These are phyloP conservation scores for Cyclospora cayetanensis DNA, from an alignment of 169 alveolate species.

Conservation along the genomic window DNA sequence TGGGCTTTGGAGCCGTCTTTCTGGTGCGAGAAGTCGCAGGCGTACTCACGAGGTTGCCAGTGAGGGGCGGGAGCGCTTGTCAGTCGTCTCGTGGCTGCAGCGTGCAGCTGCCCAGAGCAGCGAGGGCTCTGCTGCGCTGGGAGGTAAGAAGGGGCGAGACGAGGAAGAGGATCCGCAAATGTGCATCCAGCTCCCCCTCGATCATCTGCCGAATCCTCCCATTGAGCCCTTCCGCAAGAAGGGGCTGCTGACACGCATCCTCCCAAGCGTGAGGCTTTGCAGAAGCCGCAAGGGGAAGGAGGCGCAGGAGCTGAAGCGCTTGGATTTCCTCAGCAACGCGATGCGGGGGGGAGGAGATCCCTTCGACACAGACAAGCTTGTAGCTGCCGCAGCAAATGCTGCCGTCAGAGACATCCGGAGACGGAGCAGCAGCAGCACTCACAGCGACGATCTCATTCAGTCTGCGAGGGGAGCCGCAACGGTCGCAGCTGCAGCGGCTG, in stretches of 20 bases:
- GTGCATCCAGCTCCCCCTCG: background rate
- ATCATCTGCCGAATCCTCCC: too few species aligned
- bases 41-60: background rate
- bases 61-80: background rate
- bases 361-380: slow-evolving; percentile 32
- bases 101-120: slow-evolving; percentile 46
- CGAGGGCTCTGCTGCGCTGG: background rate
- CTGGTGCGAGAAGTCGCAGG: background rate
- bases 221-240: background rate
- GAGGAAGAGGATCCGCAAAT: background rate
- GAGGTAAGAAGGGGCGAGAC: background rate
- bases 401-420: slow-evolving; percentile 48
- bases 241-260: background rate
- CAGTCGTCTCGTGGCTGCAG: slow-evolving; percentile 17
- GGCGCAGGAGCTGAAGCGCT: background rate
- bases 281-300: background rate
- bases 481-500: slow-evolving; percentile 49
- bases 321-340: slow-evolving; percentile 25
- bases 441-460: slow-evolving; percentile 29
- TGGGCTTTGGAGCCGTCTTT: slow-evolving; percentile 7
- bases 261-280: slow-evolving; percentile 32
- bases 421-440: slow-evolving; percentile 62
- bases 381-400: slow-evolving; percentile 55
- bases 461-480: slow-evolving; percentile 59
- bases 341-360: slow-evolving; percentile 59